A percentile compares a stretch with the other conserved stretches of the same genome.
These are phyloP conservation scores for Penicillium flavigenum DNA, from an alignment of 495 filamentous ascomycete species.

Conservation along the genomic window DNA sequence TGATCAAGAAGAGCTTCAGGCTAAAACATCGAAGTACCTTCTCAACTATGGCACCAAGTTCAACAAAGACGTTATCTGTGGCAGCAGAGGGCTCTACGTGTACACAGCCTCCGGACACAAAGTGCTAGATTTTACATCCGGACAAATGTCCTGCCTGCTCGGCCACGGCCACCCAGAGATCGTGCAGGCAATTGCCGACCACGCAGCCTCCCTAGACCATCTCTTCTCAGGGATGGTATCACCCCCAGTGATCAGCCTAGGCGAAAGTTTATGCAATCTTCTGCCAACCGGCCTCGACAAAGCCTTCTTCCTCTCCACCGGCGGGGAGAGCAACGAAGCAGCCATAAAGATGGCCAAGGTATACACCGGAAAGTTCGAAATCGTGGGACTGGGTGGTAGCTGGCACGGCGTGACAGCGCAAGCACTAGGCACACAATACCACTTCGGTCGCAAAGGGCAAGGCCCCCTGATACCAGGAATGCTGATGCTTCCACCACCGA, in stretches of 20 bases:
- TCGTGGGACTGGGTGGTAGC: constrained; percentile 47
- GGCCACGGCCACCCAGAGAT: constrained; percentile 54
- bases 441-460: constrained; percentile 41
- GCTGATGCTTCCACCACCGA: constrained; percentile 51
- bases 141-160: constrained; percentile 52
- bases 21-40: constrained; percentile 10
- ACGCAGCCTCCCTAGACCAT: constrained; percentile 47
- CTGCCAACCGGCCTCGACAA: constrained; percentile 47
- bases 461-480: constrained; percentile 35
- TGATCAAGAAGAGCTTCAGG: constrained; percentile 8
- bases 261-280: constrained; percentile 37
- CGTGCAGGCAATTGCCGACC: constrained; percentile 40
- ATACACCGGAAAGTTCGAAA: constrained; percentile 53
- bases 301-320: constrained; percentile 50
- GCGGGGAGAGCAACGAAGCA: constrained; percentile 50
- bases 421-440: constrained; percentile 40
- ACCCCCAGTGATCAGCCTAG: constrained; percentile 46
- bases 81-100: constrained; percentile 26
- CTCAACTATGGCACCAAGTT: constrained; percentile 18
- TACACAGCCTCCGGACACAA: constrained; percentile 28
- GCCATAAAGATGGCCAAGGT: constrained; percentile 53
- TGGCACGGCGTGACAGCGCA: constrained; percentile 51
- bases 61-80: constrained; percentile 23
- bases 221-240: constrained; percentile 51
- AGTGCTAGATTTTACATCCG: constrained; percentile 50